Conservation (phyloP, 176 grass and related monocot species). For the Avena sativa region DNA sequence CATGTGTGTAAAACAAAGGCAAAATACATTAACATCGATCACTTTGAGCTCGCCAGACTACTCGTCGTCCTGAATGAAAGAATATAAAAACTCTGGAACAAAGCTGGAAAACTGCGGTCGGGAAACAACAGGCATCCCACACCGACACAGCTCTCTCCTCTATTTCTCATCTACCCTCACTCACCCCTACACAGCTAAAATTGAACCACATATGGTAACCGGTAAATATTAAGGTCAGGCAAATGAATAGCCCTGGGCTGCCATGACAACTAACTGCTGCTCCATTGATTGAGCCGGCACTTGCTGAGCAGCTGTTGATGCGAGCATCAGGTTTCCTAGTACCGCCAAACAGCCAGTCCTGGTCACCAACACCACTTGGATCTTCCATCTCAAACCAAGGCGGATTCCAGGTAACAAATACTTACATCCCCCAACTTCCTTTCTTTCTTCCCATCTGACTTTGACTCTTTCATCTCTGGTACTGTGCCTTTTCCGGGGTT, state of each 20-base stretch:
- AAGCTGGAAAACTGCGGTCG: slow-evolving; percentile 60
- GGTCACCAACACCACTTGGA: neutral
- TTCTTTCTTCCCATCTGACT: slow-evolving; percentile 51
- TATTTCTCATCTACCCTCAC: slow-evolving; percentile 39
- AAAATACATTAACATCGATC: neutral
- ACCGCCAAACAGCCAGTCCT: slow-evolving; percentile 49
- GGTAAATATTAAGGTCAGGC: slow-evolving; percentile 44
- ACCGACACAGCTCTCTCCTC: slow-evolving; percentile 47
- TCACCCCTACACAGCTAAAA: slow-evolving; percentile 41
- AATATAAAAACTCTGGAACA: slow-evolving; percentile 37
- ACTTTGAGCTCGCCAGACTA: neutral
- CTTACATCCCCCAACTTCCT: slow-evolving; percentile 44
- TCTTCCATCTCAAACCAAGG: slow-evolving; percentile 10
- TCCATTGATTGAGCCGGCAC: slow-evolving; percentile 34
- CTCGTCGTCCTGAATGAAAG: neutral
- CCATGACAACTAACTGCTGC: too few species aligned
- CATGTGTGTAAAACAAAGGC: neutral
- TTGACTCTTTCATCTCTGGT: slow-evolving; percentile 30
- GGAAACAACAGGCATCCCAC: slow-evolving; percentile 33
- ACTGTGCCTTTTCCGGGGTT: neutral
- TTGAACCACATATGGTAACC: slow-evolving; percentile 56
- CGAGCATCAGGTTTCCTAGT: slow-evolving; percentile 39
- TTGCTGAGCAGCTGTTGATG: slow-evolving; percentile 26
- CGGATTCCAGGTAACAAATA: slow-evolving; percentile 57
- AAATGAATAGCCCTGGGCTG: slow-evolving; percentile 44